phyloP scores from a whole-genome alignment of 148 eudicot genomes.

The Polygonum aviculare region DNA sequence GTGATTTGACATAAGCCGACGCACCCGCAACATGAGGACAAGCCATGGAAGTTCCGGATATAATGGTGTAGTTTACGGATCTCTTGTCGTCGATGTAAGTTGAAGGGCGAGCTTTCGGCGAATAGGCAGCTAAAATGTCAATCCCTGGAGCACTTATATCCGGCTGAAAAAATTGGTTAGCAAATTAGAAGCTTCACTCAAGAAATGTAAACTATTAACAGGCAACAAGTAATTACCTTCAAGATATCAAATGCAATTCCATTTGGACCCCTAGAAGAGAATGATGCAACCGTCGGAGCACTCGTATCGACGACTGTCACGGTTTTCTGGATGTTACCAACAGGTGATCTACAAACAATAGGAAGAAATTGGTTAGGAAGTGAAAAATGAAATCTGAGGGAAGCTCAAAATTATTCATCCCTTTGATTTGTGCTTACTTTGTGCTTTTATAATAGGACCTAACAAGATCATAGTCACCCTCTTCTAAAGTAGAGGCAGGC shows the following conservation, averaged over 20 bases:
- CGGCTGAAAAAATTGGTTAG: constrained; percentile 28
- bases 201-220: background rate
- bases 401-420: background rate
- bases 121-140: constrained; percentile 48
- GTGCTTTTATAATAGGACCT: constrained; percentile 21
- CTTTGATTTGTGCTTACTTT: constrained; percentile 7
- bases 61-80: constrained; percentile 22
- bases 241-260: constrained; percentile 20
- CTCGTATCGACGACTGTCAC: constrained; percentile 15
- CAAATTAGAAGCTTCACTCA: background rate
- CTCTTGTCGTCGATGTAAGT: constrained; percentile 3
- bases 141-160: constrained; percentile 73
- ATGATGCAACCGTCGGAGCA: constrained; percentile 26
- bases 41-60: constrained; percentile 64
- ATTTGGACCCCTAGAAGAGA: constrained; percentile 38
- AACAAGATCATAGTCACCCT: constrained; percentile 3
- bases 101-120: constrained; percentile 21
- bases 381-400: background rate
- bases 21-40: constrained; percentile 69
- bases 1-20: constrained; percentile 43
- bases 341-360: constrained; percentile 14
- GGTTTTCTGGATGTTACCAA: constrained; percentile 25
- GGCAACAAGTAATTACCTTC: constrained; percentile 10
- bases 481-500: constrained; percentile 12
- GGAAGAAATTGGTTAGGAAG: background rate